These are phyloP conservation scores for Lasiodiplodia sp. DNA, from an alignment of 2,329 filamentous ascomycete genomes.

Conservation along the genomic window DNA sequence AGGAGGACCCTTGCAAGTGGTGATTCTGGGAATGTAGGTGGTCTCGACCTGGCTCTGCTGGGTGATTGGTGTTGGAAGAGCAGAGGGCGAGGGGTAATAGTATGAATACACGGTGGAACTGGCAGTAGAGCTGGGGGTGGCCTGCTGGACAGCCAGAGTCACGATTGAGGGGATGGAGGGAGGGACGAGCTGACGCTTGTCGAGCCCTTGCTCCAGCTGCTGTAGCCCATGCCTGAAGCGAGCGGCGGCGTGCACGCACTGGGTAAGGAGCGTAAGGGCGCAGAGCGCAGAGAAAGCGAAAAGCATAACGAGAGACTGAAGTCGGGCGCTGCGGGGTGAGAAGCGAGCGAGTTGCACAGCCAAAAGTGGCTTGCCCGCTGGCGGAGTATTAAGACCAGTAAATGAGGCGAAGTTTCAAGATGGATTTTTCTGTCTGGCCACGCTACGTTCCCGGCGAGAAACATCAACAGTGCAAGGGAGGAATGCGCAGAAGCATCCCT, in stretches of 20 bases:
- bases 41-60: slow-evolving; percentile 53
- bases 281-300: slow-evolving; percentile 18
- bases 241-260: background rate
- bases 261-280: slow-evolving; percentile 25
- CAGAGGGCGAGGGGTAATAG: slow-evolving; percentile 41
- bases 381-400: slow-evolving; percentile 4
- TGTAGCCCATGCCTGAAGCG: slow-evolving; percentile 12
- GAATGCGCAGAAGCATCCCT: slow-evolving; percentile 18
- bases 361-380: slow-evolving; percentile 17
- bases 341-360: slow-evolving; percentile 22
- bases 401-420: slow-evolving; percentile 6
- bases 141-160: slow-evolving; percentile 6
- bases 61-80: slow-evolving; percentile 50
- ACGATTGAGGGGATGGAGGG: background rate
- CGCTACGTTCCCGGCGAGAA: slow-evolving; percentile 9
- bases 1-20: slow-evolving; percentile 51
- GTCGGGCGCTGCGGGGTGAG: background rate
- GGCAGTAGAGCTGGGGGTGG: background rate
- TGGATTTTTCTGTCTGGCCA: slow-evolving; percentile 11
- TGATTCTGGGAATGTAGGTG: slow-evolving; percentile 51
- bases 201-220: background rate
- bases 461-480: slow-evolving; percentile 25
- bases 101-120: slow-evolving; percentile 5
- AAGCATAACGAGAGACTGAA: slow-evolving; percentile 18
- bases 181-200: slow-evolving; percentile 14